phyloP scores from a whole-genome alignment of 2,329 filamentous ascomycete species.

The Microcyclospora tardicrescens region DNA sequence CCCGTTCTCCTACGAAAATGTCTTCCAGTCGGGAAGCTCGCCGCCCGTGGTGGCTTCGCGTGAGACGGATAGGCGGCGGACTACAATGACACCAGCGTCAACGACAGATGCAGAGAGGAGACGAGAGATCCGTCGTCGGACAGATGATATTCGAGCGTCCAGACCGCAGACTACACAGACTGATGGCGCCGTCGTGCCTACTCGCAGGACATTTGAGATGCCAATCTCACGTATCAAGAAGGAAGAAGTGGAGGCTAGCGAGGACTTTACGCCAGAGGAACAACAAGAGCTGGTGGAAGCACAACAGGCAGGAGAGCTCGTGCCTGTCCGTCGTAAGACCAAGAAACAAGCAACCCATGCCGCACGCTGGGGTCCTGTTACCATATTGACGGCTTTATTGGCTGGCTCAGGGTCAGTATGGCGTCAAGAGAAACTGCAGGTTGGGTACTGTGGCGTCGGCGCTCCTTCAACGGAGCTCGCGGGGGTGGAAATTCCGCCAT shows the following conservation, averaged over 20 bases:
- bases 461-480: slow-evolving; percentile 46
- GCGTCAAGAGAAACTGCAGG: slow-evolving; percentile 86
- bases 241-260: slow-evolving; percentile 53
- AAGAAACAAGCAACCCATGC: slow-evolving; percentile 33
- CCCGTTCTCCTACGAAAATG: slow-evolving; percentile 80
- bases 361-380: slow-evolving; percentile 53
- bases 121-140: slow-evolving; percentile 30
- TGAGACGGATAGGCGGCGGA: slow-evolving; percentile 50
- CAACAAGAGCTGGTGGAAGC: slow-evolving; percentile 68
- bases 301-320: slow-evolving; percentile 36
- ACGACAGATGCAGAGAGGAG: slow-evolving; percentile 26
- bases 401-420: slow-evolving; percentile 70
- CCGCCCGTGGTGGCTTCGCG: slow-evolving; percentile 30
- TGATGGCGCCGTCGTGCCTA: slow-evolving; percentile 40
- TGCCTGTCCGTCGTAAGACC: slow-evolving; percentile 28
- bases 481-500: slow-evolving; percentile 58
- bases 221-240: slow-evolving; percentile 35
- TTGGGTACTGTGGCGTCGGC: slow-evolving; percentile 84
- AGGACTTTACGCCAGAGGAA: slow-evolving; percentile 90
- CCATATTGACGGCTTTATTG: slow-evolving; percentile 57
- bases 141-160: slow-evolving; percentile 28
- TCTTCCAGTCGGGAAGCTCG: slow-evolving; percentile 51
- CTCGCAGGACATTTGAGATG: slow-evolving; percentile 47
- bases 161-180: slow-evolving; percentile 37
- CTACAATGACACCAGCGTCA: slow-evolving; percentile 33